Evolutionary conservation across 2,329 filamentous ascomycete species (phyloP), one percentile per base, ranked within the genome.

Genomic region (Geosmithia putterillii): DNA sequence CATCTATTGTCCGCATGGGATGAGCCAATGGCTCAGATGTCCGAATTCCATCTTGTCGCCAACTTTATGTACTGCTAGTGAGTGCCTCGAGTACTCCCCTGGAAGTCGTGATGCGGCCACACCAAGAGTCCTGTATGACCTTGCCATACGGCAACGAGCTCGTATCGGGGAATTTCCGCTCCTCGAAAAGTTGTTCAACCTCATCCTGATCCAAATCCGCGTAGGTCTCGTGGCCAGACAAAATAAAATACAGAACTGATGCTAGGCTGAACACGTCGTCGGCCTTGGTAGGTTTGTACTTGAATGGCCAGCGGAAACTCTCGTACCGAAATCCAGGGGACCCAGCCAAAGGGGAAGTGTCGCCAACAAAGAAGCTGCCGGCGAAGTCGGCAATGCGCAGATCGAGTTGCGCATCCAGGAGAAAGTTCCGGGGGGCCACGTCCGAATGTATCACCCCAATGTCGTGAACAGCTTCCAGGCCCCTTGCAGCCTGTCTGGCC

Each of bases 401-500:
- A 45, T 59, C 47, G 18, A 65, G 51, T 42, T 51, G 38, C 18
- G 51, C 47, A 46, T 65, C 58, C 18, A 66, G 47, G 0, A 65
- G 51, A 42, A 65, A 59, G 46, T 66, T 64, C 40, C 54, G 57
- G 2, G 62, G 60, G 47, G 58, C 56, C 23, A 66, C 51, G 47
- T 67, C 61, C 48, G 55, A 62, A 46, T 67, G 63, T 47, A 66
- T 56, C 12, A 65, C 54, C 15, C 52, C 48, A 45, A 54, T 53
- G 8, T 47, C 52, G 53, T 67, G 64, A 28, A 66, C 44, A 39
- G 59, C 50, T 39, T 49, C 48, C 21, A 65, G 44, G 8, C 54
- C 60, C 49, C 61, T 52, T 28, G 58, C 51, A 38, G 55, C 54
- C 46, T 64, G 55, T 10, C 51, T 50, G 38, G 52, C 52, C 61